Percentiles rank a stretch among this genome's conserved stretches.
Conservation (phyloP, 306 rosid genomes). For the Sicyos edulis region DNA sequence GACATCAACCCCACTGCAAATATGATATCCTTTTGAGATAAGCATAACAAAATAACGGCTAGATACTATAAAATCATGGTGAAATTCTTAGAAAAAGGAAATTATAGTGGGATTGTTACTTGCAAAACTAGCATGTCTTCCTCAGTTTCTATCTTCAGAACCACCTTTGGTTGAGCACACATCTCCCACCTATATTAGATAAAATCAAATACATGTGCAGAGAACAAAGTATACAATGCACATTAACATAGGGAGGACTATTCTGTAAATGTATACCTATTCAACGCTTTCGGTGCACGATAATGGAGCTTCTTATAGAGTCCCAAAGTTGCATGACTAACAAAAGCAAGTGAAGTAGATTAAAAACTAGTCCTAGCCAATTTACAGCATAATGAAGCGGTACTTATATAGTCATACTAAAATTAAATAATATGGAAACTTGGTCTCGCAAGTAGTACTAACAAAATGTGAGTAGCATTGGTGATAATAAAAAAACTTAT, state of each 20-base stretch:
- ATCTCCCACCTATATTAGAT: conserved; percentile 77
- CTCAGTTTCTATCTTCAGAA: conserved; percentile 84
- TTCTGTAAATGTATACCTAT: conserved; percentile 35
- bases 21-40: background rate
- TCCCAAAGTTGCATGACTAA: conserved; percentile 86
- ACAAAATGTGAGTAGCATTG: background rate
- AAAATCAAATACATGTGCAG: background rate
- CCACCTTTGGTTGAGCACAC: conserved; percentile 95
- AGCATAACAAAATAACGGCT: background rate
- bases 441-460: background rate
- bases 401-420: background rate
- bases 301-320: conserved; percentile 74
- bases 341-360: conserved; percentile 16
- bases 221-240: background rate
- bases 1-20: background rate
- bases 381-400: background rate
- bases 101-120: conserved; percentile 32
- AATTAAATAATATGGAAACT: background rate
- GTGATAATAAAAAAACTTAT: background rate
- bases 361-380: background rate
- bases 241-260: conserved; percentile 3
- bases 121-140: conserved; percentile 84
- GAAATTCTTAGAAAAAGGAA: background rate
- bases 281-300: conserved; percentile 81
- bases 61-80: background rate